A percentile compares a stretch with the other conserved stretches of the same genome.
Evolutionary conservation across 2,329 filamentous ascomycete genomes (phyloP).

Genomic region (Ophiognomonia clavigignenti-juglandacearum): DNA sequence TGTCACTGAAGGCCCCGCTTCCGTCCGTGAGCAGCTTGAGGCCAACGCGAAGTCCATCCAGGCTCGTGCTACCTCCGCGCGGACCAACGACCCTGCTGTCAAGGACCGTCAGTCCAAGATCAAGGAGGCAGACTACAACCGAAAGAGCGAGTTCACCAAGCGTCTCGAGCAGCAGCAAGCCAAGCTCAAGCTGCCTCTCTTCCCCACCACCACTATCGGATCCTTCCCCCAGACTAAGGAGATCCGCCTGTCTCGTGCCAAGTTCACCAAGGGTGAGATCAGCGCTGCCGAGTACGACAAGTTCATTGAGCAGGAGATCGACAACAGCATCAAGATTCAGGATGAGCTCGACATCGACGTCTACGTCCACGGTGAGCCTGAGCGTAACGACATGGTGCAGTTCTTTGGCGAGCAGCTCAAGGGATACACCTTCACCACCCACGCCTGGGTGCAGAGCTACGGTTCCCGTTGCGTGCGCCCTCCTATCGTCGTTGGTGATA

Average conservation of each 20-base stretch:
- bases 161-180: conserved; percentile 87
- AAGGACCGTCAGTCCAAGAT: conserved; percentile 94
- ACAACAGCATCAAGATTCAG: conserved; percentile 92
- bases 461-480: conserved; percentile 97
- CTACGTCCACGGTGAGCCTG: conserved; percentile 96
- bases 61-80: conserved; percentile 83
- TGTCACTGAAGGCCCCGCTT: conserved; percentile 83
- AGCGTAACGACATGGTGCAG: conserved; percentile 99
- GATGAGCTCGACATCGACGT: conserved; percentile 97
- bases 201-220: conserved; percentile 98
- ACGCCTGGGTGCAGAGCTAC: conserved; percentile 97
- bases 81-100: conserved; percentile 95
- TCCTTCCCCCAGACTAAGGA: conserved; percentile 99
- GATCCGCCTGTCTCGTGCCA: conserved; percentile 94
- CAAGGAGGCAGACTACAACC: conserved; percentile 79
- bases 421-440: conserved; percentile 97
- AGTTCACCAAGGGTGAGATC: conserved; percentile 99
- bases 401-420: conserved; percentile 98
- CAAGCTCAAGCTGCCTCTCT: conserved; percentile 88
- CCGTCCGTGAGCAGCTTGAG: conserved; percentile 85
- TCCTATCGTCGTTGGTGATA: conserved; percentile 97
- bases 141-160: conserved; percentile 80
- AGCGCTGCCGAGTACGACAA: conserved; percentile 88
- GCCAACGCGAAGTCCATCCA: conserved; percentile 94
- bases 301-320: conserved; percentile 99